Percentiles rank a stretch among this genome's conserved stretches.
These are phyloP conservation scores for Tillandsia leiboldiana DNA, from an alignment of 176 grass and related monocot species.

Conservation along the genomic window DNA sequence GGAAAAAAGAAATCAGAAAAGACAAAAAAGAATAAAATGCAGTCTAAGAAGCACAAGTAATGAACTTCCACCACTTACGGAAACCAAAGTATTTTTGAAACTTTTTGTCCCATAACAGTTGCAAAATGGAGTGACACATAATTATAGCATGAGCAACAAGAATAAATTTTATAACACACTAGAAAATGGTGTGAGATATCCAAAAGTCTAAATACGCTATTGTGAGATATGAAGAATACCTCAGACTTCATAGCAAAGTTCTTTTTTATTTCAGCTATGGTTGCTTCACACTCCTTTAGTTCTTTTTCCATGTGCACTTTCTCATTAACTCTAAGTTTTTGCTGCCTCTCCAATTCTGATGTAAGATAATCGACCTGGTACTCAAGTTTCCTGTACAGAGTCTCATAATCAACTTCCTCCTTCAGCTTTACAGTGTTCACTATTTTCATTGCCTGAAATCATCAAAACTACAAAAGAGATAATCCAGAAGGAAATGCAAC, in stretches of 20 bases:
- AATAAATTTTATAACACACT: too few species aligned
- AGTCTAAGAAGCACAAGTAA: neutral
- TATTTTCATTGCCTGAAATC: constrained; percentile 93
- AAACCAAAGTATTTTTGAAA: too few species aligned
- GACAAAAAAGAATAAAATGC: neutral
- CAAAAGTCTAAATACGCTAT: neutral
- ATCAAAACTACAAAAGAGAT: constrained; percentile 15
- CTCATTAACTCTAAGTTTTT: constrained; percentile 59
- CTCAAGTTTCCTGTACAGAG: constrained; percentile 71
- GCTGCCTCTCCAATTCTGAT: constrained; percentile 81
- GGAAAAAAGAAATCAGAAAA: constrained; percentile 14
- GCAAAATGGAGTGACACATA: too few species aligned
- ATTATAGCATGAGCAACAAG: too few species aligned
- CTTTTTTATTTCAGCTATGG: constrained; percentile 44
- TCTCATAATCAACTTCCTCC: constrained; percentile 95
- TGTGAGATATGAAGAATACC: constrained; percentile 35
- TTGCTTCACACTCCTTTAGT: constrained; percentile 46
- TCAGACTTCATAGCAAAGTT: constrained; percentile 39
- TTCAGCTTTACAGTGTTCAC: constrained; percentile 74
- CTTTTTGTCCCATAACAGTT: too few species aligned
- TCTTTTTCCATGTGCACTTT: constrained; percentile 56
- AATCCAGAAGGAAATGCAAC: neutral
- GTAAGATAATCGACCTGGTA: constrained; percentile 78
- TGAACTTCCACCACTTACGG: neutral
- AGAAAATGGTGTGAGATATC: too few species aligned